These are phyloP conservation scores for Pestalotiopsis sp. DNA, from an alignment of 2,329 filamentous ascomycete genomes.

Conservation along the genomic window DNA sequence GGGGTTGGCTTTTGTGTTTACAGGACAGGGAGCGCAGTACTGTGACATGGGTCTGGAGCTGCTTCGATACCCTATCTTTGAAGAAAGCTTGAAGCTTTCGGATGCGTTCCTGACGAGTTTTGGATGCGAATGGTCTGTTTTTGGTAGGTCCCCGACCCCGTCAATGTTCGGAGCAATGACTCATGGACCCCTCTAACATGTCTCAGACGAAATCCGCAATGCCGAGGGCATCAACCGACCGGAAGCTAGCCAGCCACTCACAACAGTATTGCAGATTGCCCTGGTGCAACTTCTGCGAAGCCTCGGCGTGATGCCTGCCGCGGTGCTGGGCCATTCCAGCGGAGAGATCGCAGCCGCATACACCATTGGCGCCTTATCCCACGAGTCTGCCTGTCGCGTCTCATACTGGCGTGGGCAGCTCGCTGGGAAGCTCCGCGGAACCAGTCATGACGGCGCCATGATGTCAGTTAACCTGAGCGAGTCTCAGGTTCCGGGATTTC, in stretches of 20 bases:
- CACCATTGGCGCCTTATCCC: neutral
- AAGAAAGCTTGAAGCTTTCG: slow-evolving; percentile 14
- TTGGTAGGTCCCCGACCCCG: slow-evolving; percentile 10
- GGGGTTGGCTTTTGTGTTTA: slow-evolving; percentile 29
- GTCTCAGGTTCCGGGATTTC: neutral
- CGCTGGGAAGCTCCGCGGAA: neutral
- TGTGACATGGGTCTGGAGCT: slow-evolving; percentile 34
- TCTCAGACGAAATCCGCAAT: slow-evolving; percentile 13
- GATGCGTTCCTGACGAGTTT: slow-evolving; percentile 9
- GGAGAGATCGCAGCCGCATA: neutral
- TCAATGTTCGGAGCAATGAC: neutral
- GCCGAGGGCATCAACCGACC: neutral
- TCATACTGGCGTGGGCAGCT: neutral
- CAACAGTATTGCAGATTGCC: neutral
- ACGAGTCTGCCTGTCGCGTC: neutral
- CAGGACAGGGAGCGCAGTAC: slow-evolving; percentile 41
- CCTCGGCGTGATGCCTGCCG: neutral
- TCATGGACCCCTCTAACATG: neutral
- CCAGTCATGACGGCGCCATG: neutral
- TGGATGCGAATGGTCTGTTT: slow-evolving; percentile 15
- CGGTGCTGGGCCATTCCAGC: neutral
- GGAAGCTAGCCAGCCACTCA: no score
- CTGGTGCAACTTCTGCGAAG: neutral
- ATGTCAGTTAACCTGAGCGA: neutral
- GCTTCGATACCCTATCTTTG: slow-evolving; percentile 21